Evolutionary conservation across 768 basidiomycete genomes (phyloP).

Genomic region (Mycena leptocephala): DNA sequence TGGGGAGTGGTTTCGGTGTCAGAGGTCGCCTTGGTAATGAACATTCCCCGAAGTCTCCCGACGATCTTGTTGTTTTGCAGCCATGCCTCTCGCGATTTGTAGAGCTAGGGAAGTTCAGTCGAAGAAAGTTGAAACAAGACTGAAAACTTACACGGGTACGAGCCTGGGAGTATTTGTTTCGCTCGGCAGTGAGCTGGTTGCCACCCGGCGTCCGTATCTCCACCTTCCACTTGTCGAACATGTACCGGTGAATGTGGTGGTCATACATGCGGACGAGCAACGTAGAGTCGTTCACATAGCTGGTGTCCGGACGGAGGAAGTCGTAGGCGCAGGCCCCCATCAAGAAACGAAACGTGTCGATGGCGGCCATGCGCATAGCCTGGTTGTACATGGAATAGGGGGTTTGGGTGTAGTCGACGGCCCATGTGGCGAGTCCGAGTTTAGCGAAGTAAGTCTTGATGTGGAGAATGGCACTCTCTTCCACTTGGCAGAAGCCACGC

Average conservation of each 20-base stretch:
- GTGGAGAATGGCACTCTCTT: constrained; percentile 12
- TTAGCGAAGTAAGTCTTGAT: constrained; percentile 10
- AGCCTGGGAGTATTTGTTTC: not conserved
- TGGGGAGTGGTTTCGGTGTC: too few species aligned
- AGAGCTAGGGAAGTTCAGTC: too few species aligned
- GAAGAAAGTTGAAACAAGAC: not conserved
- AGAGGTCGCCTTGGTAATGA: too few species aligned
- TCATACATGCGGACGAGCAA: constrained; percentile 5
- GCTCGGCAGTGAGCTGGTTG: not conserved
- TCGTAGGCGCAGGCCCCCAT: not conserved
- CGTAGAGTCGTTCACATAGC: not conserved
- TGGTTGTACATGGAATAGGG: constrained; percentile 26
- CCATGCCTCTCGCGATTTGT: too few species aligned
- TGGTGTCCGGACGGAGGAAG: not conserved
- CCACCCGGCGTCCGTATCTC: constrained; percentile 19
- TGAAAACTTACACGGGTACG: constrained; percentile 12
- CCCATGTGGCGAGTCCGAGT: constrained; percentile 19
- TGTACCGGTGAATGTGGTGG: constrained; percentile 18
- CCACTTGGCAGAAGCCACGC: not conserved
- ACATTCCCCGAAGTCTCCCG: too few species aligned
- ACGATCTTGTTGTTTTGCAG: too few species aligned
- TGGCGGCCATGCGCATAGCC: constrained; percentile 15
- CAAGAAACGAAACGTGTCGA: constrained; percentile 20
- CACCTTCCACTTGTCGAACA: constrained; percentile 1
- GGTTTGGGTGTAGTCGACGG: constrained; percentile 15